Evolutionary conservation across 2,329 filamentous ascomycete species (phyloP), one percentile per base, ranked within the genome.

Genomic region (Fusarium secorum): DNA sequence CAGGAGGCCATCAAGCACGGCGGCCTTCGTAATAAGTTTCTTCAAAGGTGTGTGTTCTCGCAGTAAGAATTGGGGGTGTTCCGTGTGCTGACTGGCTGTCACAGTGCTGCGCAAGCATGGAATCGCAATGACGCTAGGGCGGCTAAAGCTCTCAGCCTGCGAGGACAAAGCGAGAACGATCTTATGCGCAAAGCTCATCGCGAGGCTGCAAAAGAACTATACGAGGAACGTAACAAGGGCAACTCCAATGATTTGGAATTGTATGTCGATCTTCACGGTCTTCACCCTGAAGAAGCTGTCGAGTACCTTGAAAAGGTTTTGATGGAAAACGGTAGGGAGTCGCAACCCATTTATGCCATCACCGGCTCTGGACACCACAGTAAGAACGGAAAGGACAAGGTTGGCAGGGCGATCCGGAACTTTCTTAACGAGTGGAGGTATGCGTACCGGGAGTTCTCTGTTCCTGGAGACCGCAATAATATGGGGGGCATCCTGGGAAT

Each of bases 361-460:
- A 98, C 95, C 3, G 96, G 96, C 46, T 98, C 95, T 2, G 96
- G 95, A 7, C 95, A 98, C 78, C 96, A 99, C 82, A 97, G 93
- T 80, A 98, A 98, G 85, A 98, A 98, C 78, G 95, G 96, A 76
- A 98, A 98, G 81, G 96, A 99, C 82, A 99, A 99, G 83, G 93
- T 99, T 38, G 95, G 95, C 78, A 97, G 97, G 82, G 94, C 95
- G 3, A 91, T 98, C 68, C 91, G 96, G 59, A 90, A 88, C 73
- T 98, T 97, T 83, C 84, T 99, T 60, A 97, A 95, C 78, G 95
- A 98, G 79, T 97, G 95, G 94, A 90, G 93, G 69, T 99, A 98
- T 79, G 92, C 93, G 1, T 99, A 95, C 82, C 91, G 95, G 59
- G 96, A 99, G 81, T 99, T 99, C 81, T 96, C 93, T 39, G 95